These are phyloP conservation scores for Wickerhamomyces rabaulensis DNA, from an alignment of 805 yeast species.

Conservation along the genomic window DNA sequence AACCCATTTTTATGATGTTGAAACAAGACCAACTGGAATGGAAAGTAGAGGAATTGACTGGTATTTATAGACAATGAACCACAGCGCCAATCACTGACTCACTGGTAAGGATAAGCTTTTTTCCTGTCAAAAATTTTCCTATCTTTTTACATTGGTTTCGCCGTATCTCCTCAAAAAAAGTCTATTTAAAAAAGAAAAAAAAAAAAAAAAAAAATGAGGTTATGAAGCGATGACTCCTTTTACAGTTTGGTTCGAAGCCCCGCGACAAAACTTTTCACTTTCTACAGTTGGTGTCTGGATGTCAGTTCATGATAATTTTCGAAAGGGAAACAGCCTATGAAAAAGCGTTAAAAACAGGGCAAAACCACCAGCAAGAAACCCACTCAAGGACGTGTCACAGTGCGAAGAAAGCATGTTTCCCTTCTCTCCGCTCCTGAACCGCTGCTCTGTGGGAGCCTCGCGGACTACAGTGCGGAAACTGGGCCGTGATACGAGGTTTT, in stretches of 20 bases:
- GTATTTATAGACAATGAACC: too few relatives aligned
- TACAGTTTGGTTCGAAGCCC: not conserved
- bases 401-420: not conserved
- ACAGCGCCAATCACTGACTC: too few relatives aligned
- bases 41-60: not conserved
- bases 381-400: too few relatives aligned
- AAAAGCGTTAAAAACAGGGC: not conserved
- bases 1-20: slow-evolving; percentile 18
- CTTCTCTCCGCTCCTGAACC: not conserved
- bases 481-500: not conserved
- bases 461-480: not conserved
- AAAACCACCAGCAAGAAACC: too few relatives aligned
- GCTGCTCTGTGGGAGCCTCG: too few relatives aligned
- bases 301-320: too few relatives aligned
- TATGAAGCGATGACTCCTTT: not conserved
- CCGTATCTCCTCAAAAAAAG: too few relatives aligned
- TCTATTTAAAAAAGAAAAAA: too few relatives aligned
- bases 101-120: too few relatives aligned
- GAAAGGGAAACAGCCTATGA: not conserved
- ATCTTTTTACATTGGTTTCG: too few relatives aligned
- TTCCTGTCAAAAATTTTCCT: too few relatives aligned
- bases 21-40: too few relatives aligned
- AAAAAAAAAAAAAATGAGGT: not conserved
- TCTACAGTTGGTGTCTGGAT: not conserved
- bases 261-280: not conserved